Evolutionary conservation across 1,284 basidiomycete genomes (phyloP).

Genomic region (Schizophyllum commune): DNA sequence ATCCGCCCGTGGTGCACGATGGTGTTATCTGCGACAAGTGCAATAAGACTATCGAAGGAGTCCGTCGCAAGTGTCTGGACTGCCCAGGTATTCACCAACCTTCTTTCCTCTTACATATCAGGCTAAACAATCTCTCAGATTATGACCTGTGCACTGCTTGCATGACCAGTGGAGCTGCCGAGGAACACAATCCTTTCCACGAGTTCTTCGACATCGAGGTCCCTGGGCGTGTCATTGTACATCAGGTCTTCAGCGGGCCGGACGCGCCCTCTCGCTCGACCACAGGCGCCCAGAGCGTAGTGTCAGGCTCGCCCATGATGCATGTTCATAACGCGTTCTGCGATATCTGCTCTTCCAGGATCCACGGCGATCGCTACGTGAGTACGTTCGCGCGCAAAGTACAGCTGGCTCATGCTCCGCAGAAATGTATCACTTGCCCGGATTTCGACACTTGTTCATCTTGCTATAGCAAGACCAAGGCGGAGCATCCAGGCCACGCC

Average conservation of each 20-base stretch:
- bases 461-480: too few species aligned
- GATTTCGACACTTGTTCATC: slow-evolving; percentile 5
- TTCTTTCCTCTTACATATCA: slow-evolving; percentile 1
- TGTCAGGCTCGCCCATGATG: too few species aligned
- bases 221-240: slow-evolving; percentile 57
- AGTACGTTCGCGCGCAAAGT: slow-evolving; percentile 23
- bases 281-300: too few species aligned
- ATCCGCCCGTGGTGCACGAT: slow-evolving; percentile 24
- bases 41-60: slow-evolving; percentile 42
- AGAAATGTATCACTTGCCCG: slow-evolving; percentile 1
- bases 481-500: too few species aligned
- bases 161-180: slow-evolving; percentile 33
- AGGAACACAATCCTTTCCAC: slow-evolving; percentile 51
- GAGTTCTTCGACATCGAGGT: slow-evolving; percentile 61
- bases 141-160: slow-evolving; percentile 66
- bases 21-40: slow-evolving; percentile 56
- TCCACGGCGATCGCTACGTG: slow-evolving; percentile 63
- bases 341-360: slow-evolving; percentile 67
- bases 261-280: slow-evolving; percentile 1
- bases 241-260: slow-evolving; percentile 41
- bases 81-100: slow-evolving; percentile 41
- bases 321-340: slow-evolving; percentile 53
- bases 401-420: too few species aligned
- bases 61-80: slow-evolving; percentile 70
- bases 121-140: slow-evolving; percentile 28